phyloP scores from a whole-genome alignment of 192 early-diverging fungal genomes.

The Coemansia sp. region DNA sequence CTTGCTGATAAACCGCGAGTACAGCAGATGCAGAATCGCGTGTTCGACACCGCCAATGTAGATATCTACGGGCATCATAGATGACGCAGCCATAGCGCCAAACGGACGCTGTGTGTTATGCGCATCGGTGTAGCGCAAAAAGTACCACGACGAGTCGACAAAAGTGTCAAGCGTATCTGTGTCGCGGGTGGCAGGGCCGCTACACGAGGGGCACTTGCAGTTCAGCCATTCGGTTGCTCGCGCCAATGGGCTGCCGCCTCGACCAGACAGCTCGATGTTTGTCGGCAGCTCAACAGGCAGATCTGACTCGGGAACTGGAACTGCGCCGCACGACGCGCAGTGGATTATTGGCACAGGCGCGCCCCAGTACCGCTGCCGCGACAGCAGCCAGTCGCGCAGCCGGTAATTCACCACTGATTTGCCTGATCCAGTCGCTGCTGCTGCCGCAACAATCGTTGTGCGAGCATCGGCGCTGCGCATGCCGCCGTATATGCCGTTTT shows the following conservation, averaged over 20 bases:
- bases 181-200: slow-evolving; percentile 70
- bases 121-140: slow-evolving; percentile 79
- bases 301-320: slow-evolving; percentile 79
- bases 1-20: slow-evolving; percentile 87
- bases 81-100: slow-evolving; percentile 49
- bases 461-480: slow-evolving; percentile 59
- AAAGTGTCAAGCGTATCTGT: slow-evolving; percentile 98
- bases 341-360: slow-evolving; percentile 95
- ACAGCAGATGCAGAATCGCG: slow-evolving; percentile 89
- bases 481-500: slow-evolving; percentile 60
- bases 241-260: slow-evolving; percentile 69
- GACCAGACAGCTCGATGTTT: slow-evolving; percentile 58
- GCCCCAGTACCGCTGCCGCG: slow-evolving; percentile 95
- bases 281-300: slow-evolving; percentile 74
- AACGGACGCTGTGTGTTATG: slow-evolving; percentile 62
- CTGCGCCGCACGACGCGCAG: slow-evolving; percentile 72
- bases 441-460: slow-evolving; percentile 55
- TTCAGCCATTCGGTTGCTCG: slow-evolving; percentile 64
- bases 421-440: slow-evolving; percentile 51
- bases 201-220: slow-evolving; percentile 74
- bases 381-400: slow-evolving; percentile 93
- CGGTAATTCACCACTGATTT: slow-evolving; percentile 62
- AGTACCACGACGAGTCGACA: slow-evolving; percentile 98
- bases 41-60: slow-evolving; percentile 97
- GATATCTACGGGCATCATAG: slow-evolving; percentile 77